Conservation (phyloP, 2,329 filamentous ascomycete genomes). For the Diaporthe vaccinii region DNA sequence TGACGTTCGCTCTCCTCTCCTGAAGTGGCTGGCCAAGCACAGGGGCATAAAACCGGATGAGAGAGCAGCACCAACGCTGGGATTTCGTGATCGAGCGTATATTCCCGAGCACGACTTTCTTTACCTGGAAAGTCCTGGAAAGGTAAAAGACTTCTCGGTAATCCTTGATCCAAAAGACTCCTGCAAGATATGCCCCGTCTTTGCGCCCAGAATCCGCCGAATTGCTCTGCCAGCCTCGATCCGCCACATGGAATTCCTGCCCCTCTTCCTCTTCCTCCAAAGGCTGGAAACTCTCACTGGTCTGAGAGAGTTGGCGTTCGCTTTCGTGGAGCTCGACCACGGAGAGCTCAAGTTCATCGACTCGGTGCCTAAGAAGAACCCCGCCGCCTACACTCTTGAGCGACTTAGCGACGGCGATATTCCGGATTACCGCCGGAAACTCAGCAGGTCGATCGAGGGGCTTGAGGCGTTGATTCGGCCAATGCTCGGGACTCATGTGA, state of each 20-base stretch:
- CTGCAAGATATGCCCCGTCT: neutral
- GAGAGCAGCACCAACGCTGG: neutral
- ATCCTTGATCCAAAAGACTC: neutral
- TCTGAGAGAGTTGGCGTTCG: neutral
- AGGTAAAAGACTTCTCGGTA: neutral
- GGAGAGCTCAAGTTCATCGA: neutral
- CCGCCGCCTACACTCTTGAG: neutral
- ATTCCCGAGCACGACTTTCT: neutral
- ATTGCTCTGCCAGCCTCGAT: neutral
- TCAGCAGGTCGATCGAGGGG: neutral
- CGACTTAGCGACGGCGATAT: neutral
- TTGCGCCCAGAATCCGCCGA: neutral
- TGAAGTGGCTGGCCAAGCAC: constrained; percentile 9
- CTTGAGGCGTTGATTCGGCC: neutral
- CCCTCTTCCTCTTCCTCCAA: neutral
- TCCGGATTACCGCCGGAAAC: neutral
- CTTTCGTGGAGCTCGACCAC: neutral
- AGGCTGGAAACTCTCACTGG: neutral
- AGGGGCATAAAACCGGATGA: neutral
- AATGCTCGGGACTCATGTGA: neutral
- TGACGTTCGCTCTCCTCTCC: neutral
- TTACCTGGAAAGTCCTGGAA: neutral
- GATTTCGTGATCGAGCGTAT: neutral
- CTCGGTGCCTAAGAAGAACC: neutral
- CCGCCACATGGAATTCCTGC: neutral